Evolutionary conservation across 305 asterid genomes (phyloP), one percentile per base, ranked within the genome.

Genomic region (Rubia peregrina): DNA sequence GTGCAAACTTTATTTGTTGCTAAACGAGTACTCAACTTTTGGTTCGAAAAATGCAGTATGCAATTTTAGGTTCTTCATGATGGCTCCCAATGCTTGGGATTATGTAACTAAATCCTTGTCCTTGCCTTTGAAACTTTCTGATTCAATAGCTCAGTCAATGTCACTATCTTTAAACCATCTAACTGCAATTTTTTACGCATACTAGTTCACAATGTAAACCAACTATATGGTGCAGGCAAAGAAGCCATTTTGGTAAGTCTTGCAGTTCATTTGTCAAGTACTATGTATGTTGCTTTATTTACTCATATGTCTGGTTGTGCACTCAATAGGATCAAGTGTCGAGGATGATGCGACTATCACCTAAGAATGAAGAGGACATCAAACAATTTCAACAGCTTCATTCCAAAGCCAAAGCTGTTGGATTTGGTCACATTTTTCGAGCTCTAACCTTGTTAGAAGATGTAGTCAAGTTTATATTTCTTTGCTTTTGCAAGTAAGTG

Each of bases 1-100:
- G 19, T 16, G 46, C 33, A 68, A 53, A 26, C 9, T 73, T 4
- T 46, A 33, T 14, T 17, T 77, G 0, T 9, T 2, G 21, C 67
- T 73, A 3, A 62, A 63, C 7, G 65, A 73, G 5, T 77, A 30
- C 1, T 49, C 66, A 0, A 51, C 14, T 5, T 86, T 80, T 68
- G 68, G n/a, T 8, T n/a, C 85, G 51, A 26, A 83, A 56, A 74
- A 26, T 19, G 86, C 80, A 2, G 80, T 87, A 0, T 87, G 90
- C 76, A 85, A 87, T 61, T 87, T 83, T 40, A 89, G 89, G 2
- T 85, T 79, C 61, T 87, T 85, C 72, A 84, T 87, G 89, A 85
- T 87, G 89, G 83, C 90, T 74, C 93, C 90, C 1, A 87, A 87
- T 65, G 43, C 8, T 17, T 87, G 90, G 86, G 66, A 74, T 6